A percentile compares a stretch with the other conserved stretches of the same genome.
Evolutionary conservation across 1,284 basidiomycete species (phyloP).

Genomic region (Spongispora temasekensis): DNA sequence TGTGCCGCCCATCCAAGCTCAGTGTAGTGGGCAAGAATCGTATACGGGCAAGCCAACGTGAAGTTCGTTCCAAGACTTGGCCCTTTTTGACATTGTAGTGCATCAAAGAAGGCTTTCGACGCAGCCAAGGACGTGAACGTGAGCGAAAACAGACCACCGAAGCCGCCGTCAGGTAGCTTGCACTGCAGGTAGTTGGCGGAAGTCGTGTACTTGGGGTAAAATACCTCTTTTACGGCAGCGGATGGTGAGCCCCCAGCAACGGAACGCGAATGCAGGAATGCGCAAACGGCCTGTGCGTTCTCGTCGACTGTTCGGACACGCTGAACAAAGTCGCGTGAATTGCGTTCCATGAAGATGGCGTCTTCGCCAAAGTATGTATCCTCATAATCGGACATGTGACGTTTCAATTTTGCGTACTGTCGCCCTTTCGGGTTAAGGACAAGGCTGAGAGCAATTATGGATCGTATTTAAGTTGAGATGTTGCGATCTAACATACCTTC

Average conservation of each 20-base stretch:
- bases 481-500: slow-evolving; percentile 63
- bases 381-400: slow-evolving; percentile 71
- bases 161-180: slow-evolving; percentile 66
- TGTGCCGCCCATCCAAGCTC: slow-evolving; percentile 92
- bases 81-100: slow-evolving; percentile 84
- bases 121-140: slow-evolving; percentile 77
- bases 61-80: slow-evolving; percentile 96
- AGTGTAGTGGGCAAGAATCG: slow-evolving; percentile 88
- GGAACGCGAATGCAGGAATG: slow-evolving; percentile 70
- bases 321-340: slow-evolving; percentile 88
- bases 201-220: slow-evolving; percentile 88
- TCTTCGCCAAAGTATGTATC: slow-evolving; percentile 92
- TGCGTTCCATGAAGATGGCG: slow-evolving; percentile 96
- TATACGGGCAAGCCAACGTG: slow-evolving; percentile 92
- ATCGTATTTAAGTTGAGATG: not conserved
- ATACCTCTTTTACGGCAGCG: slow-evolving; percentile 76
- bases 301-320: slow-evolving; percentile 80
- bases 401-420: slow-evolving; percentile 69
- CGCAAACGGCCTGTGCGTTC: slow-evolving; percentile 84
- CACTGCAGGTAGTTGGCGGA: slow-evolving; percentile 73
- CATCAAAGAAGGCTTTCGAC: slow-evolving; percentile 86
- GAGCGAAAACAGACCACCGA: slow-evolving; percentile 90
- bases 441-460: slow-evolving; percentile 44
- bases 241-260: slow-evolving; percentile 36
- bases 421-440: slow-evolving; percentile 82